phyloP scores from a whole-genome alignment of 176 grass and related monocot genomes.

The Oryza meyeriana region DNA sequence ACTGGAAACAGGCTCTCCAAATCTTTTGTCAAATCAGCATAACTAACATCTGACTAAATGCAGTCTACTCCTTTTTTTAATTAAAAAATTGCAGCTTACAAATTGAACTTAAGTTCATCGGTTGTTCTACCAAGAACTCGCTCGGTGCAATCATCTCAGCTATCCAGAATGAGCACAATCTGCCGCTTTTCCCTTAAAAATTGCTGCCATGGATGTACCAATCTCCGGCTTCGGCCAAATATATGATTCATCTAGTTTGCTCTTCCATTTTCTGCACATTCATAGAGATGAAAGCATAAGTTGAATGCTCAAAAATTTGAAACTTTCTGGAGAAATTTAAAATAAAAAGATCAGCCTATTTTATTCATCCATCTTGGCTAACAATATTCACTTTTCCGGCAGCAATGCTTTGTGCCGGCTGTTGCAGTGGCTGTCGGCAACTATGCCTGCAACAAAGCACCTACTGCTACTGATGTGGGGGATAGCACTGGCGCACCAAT shows the following conservation, averaged over 20 bases:
- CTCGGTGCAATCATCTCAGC: not conserved
- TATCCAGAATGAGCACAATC: not conserved
- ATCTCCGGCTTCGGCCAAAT: slow-evolving; percentile 13
- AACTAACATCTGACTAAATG: slow-evolving; percentile 27
- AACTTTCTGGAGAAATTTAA: no score
- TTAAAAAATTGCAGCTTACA: not conserved
- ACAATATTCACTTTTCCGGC: not conserved
- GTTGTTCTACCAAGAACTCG: not conserved
- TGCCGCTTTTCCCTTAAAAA: not conserved
- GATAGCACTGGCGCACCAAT: not conserved
- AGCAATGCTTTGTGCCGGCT: not conserved
- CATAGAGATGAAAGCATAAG: not conserved
- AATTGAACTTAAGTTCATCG: not conserved
- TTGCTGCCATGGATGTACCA: not conserved
- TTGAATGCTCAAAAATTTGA: not conserved
- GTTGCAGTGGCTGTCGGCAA: slow-evolving; percentile 10
- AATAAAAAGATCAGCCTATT: not conserved
- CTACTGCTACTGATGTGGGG: not conserved
- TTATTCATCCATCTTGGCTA: not conserved
- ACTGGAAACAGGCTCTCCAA: not conserved
- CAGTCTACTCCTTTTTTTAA: not conserved
- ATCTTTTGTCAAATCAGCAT: slow-evolving; percentile 20
- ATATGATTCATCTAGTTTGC: not conserved
- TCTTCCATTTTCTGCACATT: slow-evolving; percentile 23
- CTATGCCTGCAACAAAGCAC: slow-evolving; percentile 8